Evolutionary conservation across 331 rosid genomes (phyloP).

Genomic region (Spiraea crenata): DNA sequence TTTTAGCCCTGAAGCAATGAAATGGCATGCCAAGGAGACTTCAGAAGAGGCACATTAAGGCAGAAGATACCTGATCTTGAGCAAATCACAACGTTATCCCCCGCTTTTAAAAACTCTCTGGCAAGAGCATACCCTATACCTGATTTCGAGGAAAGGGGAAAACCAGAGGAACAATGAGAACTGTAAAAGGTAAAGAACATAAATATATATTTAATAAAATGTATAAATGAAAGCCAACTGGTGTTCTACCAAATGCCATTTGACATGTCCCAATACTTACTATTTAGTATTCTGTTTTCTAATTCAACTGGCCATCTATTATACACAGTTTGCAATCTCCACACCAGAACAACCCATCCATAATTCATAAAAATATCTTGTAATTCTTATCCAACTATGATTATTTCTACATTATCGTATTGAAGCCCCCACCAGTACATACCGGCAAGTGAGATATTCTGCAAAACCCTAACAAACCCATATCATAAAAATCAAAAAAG

Average conservation of each 20-base stretch:
- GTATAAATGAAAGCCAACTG: too few relatives aligned
- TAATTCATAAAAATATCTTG: too few relatives aligned
- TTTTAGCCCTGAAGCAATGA: slow-evolving; percentile 9
- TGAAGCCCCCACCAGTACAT: neutral
- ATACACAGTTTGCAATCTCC: too few relatives aligned
- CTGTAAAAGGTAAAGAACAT: neutral
- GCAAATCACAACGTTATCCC: slow-evolving; percentile 76
- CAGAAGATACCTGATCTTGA: slow-evolving; percentile 67
- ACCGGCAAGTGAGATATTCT: too few relatives aligned
- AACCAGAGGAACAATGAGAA: slow-evolving; percentile 4
- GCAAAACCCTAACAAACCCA: too few relatives aligned
- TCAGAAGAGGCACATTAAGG: slow-evolving; percentile 10
- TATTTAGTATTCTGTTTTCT: too few relatives aligned
- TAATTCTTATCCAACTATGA: too few relatives aligned
- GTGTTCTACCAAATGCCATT: too few relatives aligned
- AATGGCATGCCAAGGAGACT: slow-evolving; percentile 12
- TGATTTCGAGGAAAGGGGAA: slow-evolving; percentile 30
- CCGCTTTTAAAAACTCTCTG: slow-evolving; percentile 77
- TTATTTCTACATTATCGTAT: too few relatives aligned
- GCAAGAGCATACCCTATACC: slow-evolving; percentile 90
- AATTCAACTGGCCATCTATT: too few relatives aligned
- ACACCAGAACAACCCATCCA: too few relatives aligned
- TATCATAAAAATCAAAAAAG: neutral
- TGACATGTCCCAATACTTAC: too few relatives aligned
- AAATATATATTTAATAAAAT: neutral